Conservation (phyloP, 169 alveolate genomes). For the Cyclospora cayetanensis region DNA sequence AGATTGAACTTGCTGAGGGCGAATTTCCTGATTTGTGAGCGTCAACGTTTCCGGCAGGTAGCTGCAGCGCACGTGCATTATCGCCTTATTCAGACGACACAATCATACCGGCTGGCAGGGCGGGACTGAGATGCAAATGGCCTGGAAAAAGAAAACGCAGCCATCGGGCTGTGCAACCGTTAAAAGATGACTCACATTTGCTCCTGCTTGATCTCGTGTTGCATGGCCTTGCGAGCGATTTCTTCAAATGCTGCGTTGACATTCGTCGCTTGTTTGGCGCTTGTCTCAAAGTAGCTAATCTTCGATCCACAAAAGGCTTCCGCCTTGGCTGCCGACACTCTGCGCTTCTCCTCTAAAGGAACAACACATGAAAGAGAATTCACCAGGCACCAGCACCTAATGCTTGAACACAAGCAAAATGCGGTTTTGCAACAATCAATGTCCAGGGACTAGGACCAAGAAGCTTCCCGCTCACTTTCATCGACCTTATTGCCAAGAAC, state of each 20-base stretch:
- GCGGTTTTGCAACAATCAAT: neutral
- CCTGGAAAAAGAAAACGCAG: neutral
- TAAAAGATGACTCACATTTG: conserved; percentile 50
- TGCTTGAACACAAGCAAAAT: neutral
- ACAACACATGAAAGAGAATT: neutral
- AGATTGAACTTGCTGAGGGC: conserved; percentile 41
- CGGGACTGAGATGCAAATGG: neutral
- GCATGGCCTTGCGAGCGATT: conserved; percentile 71
- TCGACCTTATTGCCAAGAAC: conserved; percentile 98
- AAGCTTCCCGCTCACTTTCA: conserved; percentile 88
- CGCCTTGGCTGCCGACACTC: conserved; percentile 91
- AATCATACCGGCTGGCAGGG: neutral
- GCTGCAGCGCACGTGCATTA: conserved; percentile 11
- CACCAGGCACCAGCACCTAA: neutral
- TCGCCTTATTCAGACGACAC: neutral
- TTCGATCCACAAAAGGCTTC: conserved; percentile 94
- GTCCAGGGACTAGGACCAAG: conserved; percentile 78
- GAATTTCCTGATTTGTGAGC: conserved; percentile 48
- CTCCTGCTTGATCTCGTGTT: conserved; percentile 70
- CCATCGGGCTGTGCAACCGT: neutral
- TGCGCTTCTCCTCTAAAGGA: conserved; percentile 24
- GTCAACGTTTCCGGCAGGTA: conserved; percentile 66
- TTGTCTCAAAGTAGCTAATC: conserved; percentile 95
- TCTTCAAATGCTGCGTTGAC: conserved; percentile 95
- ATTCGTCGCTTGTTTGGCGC: conserved; percentile 96